Evolutionary conservation across 192 early-diverging fungal species (phyloP).

Genomic region (Linnemannia schmuckeri): DNA sequence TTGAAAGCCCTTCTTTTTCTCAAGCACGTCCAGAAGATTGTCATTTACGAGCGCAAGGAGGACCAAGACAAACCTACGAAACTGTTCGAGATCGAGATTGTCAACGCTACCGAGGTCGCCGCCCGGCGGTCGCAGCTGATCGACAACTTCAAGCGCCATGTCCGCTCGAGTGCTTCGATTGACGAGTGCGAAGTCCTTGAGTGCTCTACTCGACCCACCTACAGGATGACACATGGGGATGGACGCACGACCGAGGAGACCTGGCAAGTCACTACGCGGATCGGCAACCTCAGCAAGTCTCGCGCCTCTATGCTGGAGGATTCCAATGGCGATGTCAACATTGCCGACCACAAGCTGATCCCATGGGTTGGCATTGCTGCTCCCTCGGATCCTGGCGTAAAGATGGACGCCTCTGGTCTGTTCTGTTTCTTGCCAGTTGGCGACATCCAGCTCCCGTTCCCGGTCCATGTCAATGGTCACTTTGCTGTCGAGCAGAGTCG

Average conservation of each 20-base stretch:
- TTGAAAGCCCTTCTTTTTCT: slow-evolving; percentile 40
- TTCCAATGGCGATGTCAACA: background rate
- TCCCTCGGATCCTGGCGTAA: background rate
- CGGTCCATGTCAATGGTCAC: slow-evolving; percentile 46
- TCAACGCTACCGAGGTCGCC: slow-evolving; percentile 18
- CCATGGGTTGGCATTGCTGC: slow-evolving; percentile 49
- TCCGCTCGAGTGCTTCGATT: background rate
- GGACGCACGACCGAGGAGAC: background rate
- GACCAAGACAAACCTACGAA: background rate
- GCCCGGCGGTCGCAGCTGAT: background rate
- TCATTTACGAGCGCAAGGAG: slow-evolving; percentile 32
- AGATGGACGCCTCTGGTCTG: slow-evolving; percentile 4
- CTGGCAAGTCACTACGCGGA: slow-evolving; percentile 18
- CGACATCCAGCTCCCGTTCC: slow-evolving; percentile 15
- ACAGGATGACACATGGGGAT: slow-evolving; percentile 7
- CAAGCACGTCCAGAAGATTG: slow-evolving; percentile 30
- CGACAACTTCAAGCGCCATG: slow-evolving; percentile 16
- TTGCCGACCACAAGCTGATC: slow-evolving; percentile 31
- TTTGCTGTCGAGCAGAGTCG: slow-evolving; percentile 46
- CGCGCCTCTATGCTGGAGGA: background rate
- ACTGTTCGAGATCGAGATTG: slow-evolving; percentile 24
- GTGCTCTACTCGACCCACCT: slow-evolving; percentile 8
- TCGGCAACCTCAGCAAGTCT: slow-evolving; percentile 13
- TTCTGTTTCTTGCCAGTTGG: slow-evolving; percentile 53
- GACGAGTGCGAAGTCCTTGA: background rate